Evolutionary conservation across 305 asterid genomes (phyloP).

Genomic region (Andrographis paniculata): DNA sequence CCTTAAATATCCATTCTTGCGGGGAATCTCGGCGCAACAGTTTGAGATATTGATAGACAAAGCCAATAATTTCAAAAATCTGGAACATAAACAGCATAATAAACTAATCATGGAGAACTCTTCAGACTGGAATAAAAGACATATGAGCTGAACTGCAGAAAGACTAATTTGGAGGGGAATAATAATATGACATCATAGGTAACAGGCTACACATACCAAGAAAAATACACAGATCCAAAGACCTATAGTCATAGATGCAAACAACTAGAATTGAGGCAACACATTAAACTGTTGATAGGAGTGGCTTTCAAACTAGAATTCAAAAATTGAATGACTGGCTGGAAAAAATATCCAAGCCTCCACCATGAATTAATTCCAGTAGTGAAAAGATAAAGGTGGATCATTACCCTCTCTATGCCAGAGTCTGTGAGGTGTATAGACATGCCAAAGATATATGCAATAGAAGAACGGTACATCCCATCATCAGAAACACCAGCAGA

Average conservation of each 20-base stretch:
- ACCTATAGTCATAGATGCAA: neutral
- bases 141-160: conserved; percentile 7
- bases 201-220: conserved; percentile 8
- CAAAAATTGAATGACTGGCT: too few relatives aligned
- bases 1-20: conserved; percentile 92
- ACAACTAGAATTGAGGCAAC: conserved; percentile 10
- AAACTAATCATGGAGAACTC: conserved; percentile 8
- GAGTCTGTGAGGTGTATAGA: conserved; percentile 85
- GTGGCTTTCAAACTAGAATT: too few relatives aligned
- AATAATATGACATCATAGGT: conserved; percentile 1
- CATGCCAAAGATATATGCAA: conserved; percentile 87
- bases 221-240: conserved; percentile 2
- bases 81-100: conserved; percentile 23
- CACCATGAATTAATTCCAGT: conserved; percentile 10
- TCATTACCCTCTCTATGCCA: conserved; percentile 76
- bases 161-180: conserved; percentile 2
- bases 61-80: conserved; percentile 76
- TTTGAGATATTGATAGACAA: conserved; percentile 87
- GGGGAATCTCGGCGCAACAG: conserved; percentile 67
- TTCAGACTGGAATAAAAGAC: conserved; percentile 6
- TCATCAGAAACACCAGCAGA: conserved; percentile 98
- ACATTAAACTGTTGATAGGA: conserved; percentile 9
- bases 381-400: conserved; percentile 3
- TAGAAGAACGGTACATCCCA: conserved; percentile 74
- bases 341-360: too few relatives aligned